Conservation (phyloP, 306 rosid species). For the Quercus engelmannii region DNA sequence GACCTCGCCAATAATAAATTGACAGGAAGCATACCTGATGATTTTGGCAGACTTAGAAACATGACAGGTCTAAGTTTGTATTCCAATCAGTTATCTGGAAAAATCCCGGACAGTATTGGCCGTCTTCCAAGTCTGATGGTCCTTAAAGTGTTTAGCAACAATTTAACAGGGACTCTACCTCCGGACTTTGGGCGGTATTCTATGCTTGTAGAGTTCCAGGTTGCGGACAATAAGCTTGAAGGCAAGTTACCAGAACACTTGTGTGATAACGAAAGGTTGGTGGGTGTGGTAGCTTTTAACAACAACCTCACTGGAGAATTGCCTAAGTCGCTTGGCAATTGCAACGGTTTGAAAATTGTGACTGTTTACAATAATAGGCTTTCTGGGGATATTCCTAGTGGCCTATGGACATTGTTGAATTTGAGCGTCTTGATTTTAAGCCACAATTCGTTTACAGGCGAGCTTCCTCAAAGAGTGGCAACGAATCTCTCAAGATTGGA, state of each 20-base stretch:
- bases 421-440: conserved; percentile 27
- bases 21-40: conserved; percentile 51
- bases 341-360: conserved; percentile 25
- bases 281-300: conserved; percentile 27
- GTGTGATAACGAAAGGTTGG: conserved; percentile 41
- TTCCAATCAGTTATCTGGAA: conserved; percentile 44
- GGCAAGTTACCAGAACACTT: conserved; percentile 58
- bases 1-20: conserved; percentile 44
- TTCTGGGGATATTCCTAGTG: conserved; percentile 56
- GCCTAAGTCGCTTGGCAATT: conserved; percentile 61
- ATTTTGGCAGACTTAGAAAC: conserved; percentile 47
- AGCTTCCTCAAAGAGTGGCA: conserved; percentile 50
- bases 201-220: conserved; percentile 25
- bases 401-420: conserved; percentile 57
- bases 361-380: conserved; percentile 33
- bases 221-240: conserved; percentile 32
- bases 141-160: conserved; percentile 40
- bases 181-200: conserved; percentile 55
- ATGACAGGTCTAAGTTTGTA: conserved; percentile 34
- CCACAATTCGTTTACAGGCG: conserved; percentile 48
- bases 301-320: conserved; percentile 55
- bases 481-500: conserved; percentile 34
- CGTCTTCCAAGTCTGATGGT: conserved; percentile 38
- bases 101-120: conserved; percentile 49
- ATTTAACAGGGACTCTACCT: conserved; percentile 52